Conservation (phyloP, 2,329 filamentous ascomycete genomes). For the Hypocreales sp. region DNA sequence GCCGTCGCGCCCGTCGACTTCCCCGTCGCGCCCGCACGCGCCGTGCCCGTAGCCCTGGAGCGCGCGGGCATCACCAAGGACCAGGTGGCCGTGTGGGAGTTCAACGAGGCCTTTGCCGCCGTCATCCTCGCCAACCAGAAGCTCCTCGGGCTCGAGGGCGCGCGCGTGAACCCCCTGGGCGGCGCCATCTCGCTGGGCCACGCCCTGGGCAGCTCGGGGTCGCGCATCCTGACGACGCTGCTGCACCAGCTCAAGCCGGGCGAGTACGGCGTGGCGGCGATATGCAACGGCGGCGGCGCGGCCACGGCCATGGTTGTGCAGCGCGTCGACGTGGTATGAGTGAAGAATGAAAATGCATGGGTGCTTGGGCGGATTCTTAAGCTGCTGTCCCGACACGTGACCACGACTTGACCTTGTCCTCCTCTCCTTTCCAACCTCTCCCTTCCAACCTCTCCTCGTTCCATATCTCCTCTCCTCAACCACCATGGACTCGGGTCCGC, state of each 20-base stretch:
- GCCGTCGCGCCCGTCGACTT: constrained; percentile 88
- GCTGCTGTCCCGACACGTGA: too few species aligned
- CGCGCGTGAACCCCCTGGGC: constrained; percentile 73
- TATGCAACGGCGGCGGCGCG: constrained; percentile 92
- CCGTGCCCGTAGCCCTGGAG: constrained; percentile 77
- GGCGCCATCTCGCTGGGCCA: constrained; percentile 88
- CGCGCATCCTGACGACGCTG: constrained; percentile 76
- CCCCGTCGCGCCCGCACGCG: constrained; percentile 80
- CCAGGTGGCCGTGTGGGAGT: constrained; percentile 91
- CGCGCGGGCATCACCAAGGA: constrained; percentile 82
- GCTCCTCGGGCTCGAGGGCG: constrained; percentile 67
- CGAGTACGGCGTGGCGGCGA: constrained; percentile 88
- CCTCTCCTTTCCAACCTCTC: too few species aligned
- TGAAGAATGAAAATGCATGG: too few species aligned
- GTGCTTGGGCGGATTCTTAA: too few species aligned
- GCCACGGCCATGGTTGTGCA: constrained; percentile 88
- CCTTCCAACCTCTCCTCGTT: constrained; percentile 4
- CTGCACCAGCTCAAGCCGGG: constrained; percentile 83
- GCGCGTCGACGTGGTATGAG: constrained; percentile 46
- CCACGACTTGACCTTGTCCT: too few species aligned
- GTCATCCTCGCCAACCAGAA: constrained; percentile 92
- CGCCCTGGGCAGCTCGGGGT: constrained; percentile 84
- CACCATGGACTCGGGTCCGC: too few species aligned
- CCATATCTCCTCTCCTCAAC: not conserved
- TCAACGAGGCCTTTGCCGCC: constrained; percentile 95